phyloP scores from a whole-genome alignment of 2,329 filamentous ascomycete genomes.

The Fusarium veterinarium region DNA sequence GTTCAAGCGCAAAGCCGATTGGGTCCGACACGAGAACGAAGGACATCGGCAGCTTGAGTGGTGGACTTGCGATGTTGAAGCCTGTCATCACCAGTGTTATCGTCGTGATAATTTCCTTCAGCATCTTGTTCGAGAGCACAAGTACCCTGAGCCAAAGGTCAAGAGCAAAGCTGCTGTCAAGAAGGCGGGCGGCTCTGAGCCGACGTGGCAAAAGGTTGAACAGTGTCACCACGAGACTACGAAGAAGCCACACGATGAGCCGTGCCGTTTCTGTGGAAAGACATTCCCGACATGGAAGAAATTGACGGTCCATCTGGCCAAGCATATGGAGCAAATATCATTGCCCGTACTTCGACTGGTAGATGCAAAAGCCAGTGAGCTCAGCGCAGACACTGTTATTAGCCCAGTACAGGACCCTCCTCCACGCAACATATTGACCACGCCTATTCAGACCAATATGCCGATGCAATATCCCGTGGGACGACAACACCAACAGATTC shows the following conservation, averaged over 20 bases:
- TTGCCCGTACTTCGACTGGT: conserved; percentile 79
- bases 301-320: conserved; percentile 89
- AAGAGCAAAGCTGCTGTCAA: conserved; percentile 79
- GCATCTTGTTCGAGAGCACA: conserved; percentile 92
- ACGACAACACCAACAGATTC: conserved; percentile 35
- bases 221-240: conserved; percentile 77
- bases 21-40: conserved; percentile 95
- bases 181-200: conserved; percentile 67
- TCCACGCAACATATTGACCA: conserved; percentile 48
- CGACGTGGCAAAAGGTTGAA: conserved; percentile 82
- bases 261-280: conserved; percentile 88
- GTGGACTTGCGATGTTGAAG: conserved; percentile 86
- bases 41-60: conserved; percentile 89
- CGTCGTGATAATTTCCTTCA: conserved; percentile 93
- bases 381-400: conserved; percentile 72
- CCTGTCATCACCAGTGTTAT: conserved; percentile 85
- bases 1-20: conserved; percentile 95
- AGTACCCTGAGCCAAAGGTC: conserved; percentile 82
- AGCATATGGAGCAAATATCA: conserved; percentile 93
- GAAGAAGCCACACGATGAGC: conserved; percentile 76
- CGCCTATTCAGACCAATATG: conserved; percentile 40
- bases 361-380: conserved; percentile 56
- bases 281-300: conserved; percentile 90
- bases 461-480: conserved; percentile 35
- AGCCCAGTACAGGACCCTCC: conserved; percentile 71